Evolutionary conservation across 345 rosid genomes (phyloP).

Genomic region (Boechera retrofracta): DNA sequence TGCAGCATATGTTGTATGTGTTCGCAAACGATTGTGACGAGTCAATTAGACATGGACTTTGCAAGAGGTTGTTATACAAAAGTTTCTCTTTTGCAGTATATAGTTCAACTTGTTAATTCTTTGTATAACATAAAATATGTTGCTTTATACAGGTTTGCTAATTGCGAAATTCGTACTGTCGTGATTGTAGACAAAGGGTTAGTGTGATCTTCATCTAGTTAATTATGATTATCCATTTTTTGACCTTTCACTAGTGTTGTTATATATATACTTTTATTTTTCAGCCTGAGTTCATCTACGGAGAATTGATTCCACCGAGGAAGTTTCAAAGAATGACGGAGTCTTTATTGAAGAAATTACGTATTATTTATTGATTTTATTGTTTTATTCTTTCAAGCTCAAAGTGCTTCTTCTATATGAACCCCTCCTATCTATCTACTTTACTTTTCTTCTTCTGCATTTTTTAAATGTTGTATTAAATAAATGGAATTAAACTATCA

Average conservation of each 20-base stretch:
- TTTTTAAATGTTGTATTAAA: neutral
- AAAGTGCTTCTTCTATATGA: slow-evolving; percentile 11
- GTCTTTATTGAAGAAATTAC: slow-evolving; percentile 10
- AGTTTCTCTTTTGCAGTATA: neutral
- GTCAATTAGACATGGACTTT: slow-evolving; percentile 36
- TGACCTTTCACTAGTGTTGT: slow-evolving; percentile 4
- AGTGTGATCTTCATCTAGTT: slow-evolving; percentile 8
- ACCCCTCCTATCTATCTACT: slow-evolving; percentile 2
- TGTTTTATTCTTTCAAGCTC: slow-evolving; percentile 31
- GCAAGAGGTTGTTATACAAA: slow-evolving; percentile 39
- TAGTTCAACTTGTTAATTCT: neutral
- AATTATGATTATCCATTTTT: slow-evolving; percentile 2
- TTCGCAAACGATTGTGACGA: slow-evolving; percentile 45
- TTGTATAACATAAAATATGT: neutral
- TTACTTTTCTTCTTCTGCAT: neutral
- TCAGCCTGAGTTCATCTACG: slow-evolving; percentile 24
- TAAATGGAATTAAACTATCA: neutral
- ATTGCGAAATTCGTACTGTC: slow-evolving; percentile 47
- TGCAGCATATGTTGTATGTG: slow-evolving; percentile 48
- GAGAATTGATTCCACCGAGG: slow-evolving; percentile 28
- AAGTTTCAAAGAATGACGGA: slow-evolving; percentile 25
- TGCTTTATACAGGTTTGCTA: slow-evolving; percentile 39
- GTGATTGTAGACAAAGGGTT: slow-evolving; percentile 47
- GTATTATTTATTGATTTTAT: slow-evolving; percentile 9
- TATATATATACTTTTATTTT: slow-evolving; percentile 12